Conservation (phyloP, 2,329 filamentous ascomycete genomes). For the Pseudogymnoascus sp. region DNA sequence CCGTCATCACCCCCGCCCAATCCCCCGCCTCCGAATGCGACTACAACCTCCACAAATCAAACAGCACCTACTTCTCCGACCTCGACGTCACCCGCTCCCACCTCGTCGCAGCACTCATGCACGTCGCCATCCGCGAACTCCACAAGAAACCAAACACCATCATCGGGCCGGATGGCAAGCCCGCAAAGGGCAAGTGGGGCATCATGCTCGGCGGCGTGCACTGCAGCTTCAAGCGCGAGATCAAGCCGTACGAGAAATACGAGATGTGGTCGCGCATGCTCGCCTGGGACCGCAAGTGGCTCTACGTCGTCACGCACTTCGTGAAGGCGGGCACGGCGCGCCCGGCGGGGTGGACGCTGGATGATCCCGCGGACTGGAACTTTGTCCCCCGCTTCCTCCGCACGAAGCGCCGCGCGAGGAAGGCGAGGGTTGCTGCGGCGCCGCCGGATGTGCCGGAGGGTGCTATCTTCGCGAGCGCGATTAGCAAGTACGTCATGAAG, state of each 20-base stretch:
- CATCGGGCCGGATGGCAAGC: conserved; percentile 40
- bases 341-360: conserved; percentile 39
- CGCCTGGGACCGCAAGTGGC: conserved; percentile 73
- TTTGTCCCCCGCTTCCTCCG: neutral
- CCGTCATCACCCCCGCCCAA: conserved; percentile 49
- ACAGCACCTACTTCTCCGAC: conserved; percentile 63
- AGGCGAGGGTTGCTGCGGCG: conserved; percentile 28
- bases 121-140: conserved; percentile 46
- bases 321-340: conserved; percentile 52
- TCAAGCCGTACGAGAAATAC: conserved; percentile 59
- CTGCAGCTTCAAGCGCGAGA: conserved; percentile 67
- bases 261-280: conserved; percentile 67
- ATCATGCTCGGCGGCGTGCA: conserved; percentile 66
- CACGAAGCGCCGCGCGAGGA: conserved; percentile 32
- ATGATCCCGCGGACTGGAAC: neutral
- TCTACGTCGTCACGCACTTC: conserved; percentile 69
- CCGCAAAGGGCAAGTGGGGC: conserved; percentile 45
- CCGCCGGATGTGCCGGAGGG: conserved; percentile 42
- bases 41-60: conserved; percentile 67
- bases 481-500: conserved; percentile 80
- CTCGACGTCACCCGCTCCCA: conserved; percentile 70
- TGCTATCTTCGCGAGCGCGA: conserved; percentile 60
- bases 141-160: conserved; percentile 40
- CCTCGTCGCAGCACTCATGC: conserved; percentile 62
- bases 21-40: conserved; percentile 58